Evolutionary conservation across 177 flowering plant species (phyloP), one percentile per base, ranked within the genome.

Genomic region (Telopea speciosissima): DNA sequence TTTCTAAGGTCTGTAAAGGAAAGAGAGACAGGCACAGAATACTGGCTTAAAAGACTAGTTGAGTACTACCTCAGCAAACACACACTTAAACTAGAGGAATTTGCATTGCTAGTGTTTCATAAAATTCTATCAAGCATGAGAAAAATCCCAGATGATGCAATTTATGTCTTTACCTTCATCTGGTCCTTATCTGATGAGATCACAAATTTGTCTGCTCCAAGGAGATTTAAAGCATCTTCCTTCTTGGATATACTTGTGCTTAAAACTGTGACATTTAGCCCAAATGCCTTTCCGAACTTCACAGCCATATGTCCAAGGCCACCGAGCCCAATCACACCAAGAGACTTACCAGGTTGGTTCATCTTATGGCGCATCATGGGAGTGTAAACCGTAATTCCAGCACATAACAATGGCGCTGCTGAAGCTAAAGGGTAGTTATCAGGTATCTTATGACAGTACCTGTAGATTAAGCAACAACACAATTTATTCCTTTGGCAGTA

Each of bases 241-340:
- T 72, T 74, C 79, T 81, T 81, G 45, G 83, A 81, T 24, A 60
- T 65, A 61, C 81, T 78, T 11, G 83, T 78, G 73, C 83, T 81
- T 65, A 81, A 70, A 60, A 81, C 81, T 67, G 83, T 79, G 49
- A 81, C 83, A 36, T 74, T 68, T 28, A 81, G 64, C 42, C 83
- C 83, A 63, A 81, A 81, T 58, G 83, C 81, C 78, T 81, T 81
- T 24, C 83, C 83, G 31, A 81, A 79, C 65, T 81, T 81, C 70
- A 81, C 83, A 23, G 83, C 83, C 81, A 81, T 78, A 70, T 81
- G 83, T 36, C 83, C 83, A 61, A 81, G 81, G 60, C 83, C 83
- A 58, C 83, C 83, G 19, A 79, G 79, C 40, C 83, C 83, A 60
- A 81, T 68, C 66, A 81, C 83, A 5, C 83, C 83, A 13, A 81